Evolutionary conservation across 108 stramenopile genomes (phyloP).

Genomic region (Asterionellopsis glacialis): DNA sequence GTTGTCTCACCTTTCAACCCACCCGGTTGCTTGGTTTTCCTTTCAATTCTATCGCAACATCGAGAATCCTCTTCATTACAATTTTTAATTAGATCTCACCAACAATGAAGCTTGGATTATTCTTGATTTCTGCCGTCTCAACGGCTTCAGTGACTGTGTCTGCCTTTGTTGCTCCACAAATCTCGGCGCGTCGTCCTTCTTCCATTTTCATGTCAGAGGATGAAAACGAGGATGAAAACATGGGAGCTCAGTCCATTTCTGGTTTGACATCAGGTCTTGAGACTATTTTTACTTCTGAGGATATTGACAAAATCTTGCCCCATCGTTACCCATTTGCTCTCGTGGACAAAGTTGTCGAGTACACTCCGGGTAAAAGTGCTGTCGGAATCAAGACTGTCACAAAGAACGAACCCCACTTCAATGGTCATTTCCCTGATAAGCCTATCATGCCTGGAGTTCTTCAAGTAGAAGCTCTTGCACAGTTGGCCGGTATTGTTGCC

Average conservation of each 20-base stretch:
- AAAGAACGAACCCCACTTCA: constrained; percentile 96
- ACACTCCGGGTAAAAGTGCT: constrained; percentile 87
- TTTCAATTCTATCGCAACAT: not conserved
- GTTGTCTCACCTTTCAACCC: not conserved
- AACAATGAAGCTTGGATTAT: constrained; percentile 55
- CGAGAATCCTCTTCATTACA: not conserved
- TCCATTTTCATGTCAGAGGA: not conserved
- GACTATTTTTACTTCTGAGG: constrained; percentile 80
- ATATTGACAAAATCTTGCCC: constrained; percentile 89
- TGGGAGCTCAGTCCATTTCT: constrained; percentile 60
- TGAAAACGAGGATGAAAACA: not conserved
- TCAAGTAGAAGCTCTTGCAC: constrained; percentile 97
- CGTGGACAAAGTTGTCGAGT: constrained; percentile 90
- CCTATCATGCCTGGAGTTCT: constrained; percentile 98
- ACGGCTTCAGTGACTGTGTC: constrained; percentile 25
- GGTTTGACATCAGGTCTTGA: constrained; percentile 59
- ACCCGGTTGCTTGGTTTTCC: not conserved
- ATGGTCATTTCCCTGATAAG: constrained; percentile 95
- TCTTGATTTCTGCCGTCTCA: constrained; percentile 31
- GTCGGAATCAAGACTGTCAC: constrained; percentile 95
- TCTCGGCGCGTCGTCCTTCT: not conserved
- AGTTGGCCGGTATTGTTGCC: constrained; percentile 92
- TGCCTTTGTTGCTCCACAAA: constrained; percentile 39
- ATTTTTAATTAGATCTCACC: not conserved
- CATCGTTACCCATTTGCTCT: constrained; percentile 92